A percentile compares a stretch with the other conserved stretches of the same genome.
phyloP scores from a whole-genome alignment of 139 green algal genomes.

The Tetradesmus obliquus region DNA sequence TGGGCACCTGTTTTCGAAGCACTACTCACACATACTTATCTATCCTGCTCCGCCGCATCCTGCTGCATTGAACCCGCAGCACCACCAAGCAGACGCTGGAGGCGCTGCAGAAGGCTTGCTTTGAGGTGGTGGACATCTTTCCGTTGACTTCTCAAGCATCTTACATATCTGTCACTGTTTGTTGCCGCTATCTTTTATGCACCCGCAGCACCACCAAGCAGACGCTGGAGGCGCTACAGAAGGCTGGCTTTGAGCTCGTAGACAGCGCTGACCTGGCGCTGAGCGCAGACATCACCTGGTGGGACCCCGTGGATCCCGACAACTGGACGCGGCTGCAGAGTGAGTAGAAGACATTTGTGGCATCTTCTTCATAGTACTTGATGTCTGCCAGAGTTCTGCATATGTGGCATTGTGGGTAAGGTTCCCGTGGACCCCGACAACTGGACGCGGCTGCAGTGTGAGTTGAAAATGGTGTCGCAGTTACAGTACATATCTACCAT shows the following conservation, averaged over 20 bases:
- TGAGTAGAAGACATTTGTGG: not conserved
- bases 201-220: conserved; percentile 55
- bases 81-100: conserved; percentile 62
- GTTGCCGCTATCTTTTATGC: not conserved
- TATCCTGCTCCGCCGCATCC: too few relatives aligned
- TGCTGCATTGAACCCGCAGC: not conserved
- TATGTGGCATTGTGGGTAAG: too few relatives aligned
- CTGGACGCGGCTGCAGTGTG: conserved; percentile 44
- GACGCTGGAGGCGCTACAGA: conserved; percentile 64
- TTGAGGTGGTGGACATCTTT: conserved; percentile 60
- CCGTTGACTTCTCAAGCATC: too few relatives aligned
- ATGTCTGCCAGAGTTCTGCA: too few relatives aligned
- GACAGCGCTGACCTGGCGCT: conserved; percentile 67
- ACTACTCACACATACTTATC: too few relatives aligned
- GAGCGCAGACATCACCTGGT: conserved; percentile 71
- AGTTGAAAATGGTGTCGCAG: not conserved
- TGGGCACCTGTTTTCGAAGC: conserved; percentile 40
- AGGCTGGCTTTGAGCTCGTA: conserved; percentile 66
- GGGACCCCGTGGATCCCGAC: conserved; percentile 53
- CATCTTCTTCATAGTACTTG: too few relatives aligned
- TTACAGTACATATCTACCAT: too few relatives aligned
- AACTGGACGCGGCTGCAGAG: conserved; percentile 43
- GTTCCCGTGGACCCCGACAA: conserved; percentile 50
- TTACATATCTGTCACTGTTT: too few relatives aligned
- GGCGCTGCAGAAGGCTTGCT: conserved; percentile 66